Evolutionary conservation across 352 stramenopile genomes (phyloP).

Genomic region (Vaucheria bursata): DNA sequence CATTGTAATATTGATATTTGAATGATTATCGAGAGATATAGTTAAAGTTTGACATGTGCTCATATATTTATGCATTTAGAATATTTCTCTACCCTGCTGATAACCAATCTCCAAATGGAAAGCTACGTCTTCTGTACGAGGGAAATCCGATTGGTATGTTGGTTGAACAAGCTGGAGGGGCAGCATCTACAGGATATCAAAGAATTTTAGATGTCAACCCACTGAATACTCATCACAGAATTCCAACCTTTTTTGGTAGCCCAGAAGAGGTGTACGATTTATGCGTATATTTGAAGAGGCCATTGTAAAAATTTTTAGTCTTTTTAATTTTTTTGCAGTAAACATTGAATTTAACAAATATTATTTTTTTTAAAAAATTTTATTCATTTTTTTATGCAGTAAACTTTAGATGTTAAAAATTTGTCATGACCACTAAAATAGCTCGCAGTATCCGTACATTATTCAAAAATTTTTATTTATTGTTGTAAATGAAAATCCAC

Average conservation of each 20-base stretch:
- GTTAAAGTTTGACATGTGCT: no score
- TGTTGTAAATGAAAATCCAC: no score
- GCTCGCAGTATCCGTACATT: no score
- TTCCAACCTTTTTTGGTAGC: constrained; percentile 86
- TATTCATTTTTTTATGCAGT: no score
- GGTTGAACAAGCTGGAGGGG: constrained; percentile 90
- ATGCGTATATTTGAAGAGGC: constrained; percentile 7
- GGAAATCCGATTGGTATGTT: constrained; percentile 96
- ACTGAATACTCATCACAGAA: constrained; percentile 86
- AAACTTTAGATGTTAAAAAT: no score
- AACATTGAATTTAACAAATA: no score
- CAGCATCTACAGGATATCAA: constrained; percentile 77
- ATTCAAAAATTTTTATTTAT: no score
- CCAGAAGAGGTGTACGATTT: constrained; percentile 57
- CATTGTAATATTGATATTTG: no score
- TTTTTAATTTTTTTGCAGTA: no score
- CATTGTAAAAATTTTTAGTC: background rate
- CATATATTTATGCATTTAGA: constrained; percentile 30
- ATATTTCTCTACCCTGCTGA: constrained; percentile 93
- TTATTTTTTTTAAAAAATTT: no score
- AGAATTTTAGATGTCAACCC: constrained; percentile 85
- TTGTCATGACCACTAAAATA: no score
- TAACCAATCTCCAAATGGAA: constrained; percentile 63
- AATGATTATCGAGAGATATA: no score
- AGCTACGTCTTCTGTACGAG: constrained; percentile 96